A percentile compares a stretch with the other conserved stretches of the same genome.
These are phyloP conservation scores for Meredithiella fracta DNA, from an alignment of 2,329 filamentous ascomycete species.

Conservation along the genomic window DNA sequence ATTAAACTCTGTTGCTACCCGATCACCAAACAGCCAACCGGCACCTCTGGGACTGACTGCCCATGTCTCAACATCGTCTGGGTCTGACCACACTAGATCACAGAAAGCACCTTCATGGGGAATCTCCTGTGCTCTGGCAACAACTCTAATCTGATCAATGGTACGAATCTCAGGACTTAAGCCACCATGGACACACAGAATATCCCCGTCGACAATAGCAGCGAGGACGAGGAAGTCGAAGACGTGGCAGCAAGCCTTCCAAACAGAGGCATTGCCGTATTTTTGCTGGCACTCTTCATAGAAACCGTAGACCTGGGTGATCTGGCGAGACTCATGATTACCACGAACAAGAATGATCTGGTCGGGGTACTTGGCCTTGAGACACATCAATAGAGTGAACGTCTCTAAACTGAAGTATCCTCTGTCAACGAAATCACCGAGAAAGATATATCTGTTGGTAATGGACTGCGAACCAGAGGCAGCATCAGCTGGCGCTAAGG, in stretches of 20 bases:
- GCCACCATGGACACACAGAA: conserved; percentile 94
- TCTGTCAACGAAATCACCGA: conserved; percentile 91
- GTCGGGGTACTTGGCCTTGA: conserved; percentile 81
- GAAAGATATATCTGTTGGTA: conserved; percentile 41
- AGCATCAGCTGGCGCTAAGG: conserved; percentile 20
- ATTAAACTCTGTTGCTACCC: conserved; percentile 94
- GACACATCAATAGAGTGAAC: conserved; percentile 88
- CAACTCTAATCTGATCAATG: conserved; percentile 97
- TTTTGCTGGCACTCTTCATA: conserved; percentile 98
- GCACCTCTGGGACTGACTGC: conserved; percentile 84
- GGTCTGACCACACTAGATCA: conserved; percentile 94
- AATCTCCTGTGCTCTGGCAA: conserved; percentile 93
- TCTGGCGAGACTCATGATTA: conserved; percentile 94
- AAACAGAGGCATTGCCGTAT: conserved; percentile 97
- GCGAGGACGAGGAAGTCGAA: conserved; percentile 95
- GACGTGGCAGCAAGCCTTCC: conserved; percentile 99
- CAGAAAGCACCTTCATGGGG: conserved; percentile 98
- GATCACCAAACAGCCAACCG: conserved; percentile 95
- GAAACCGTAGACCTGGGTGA: conserved; percentile 97
- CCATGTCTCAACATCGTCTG: conserved; percentile 93
- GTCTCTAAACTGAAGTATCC: conserved; percentile 97
- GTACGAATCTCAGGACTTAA: conserved; percentile 83
- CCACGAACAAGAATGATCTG: conserved; percentile 91
- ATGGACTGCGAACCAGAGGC: conserved; percentile 30
- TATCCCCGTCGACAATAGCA: conserved; percentile 94